A percentile compares a stretch with the other conserved stretches of the same genome.
These are phyloP conservation scores for Cystofilobasidium macerans DNA, from an alignment of 768 basidiomycete genomes.

Conservation along the genomic window DNA sequence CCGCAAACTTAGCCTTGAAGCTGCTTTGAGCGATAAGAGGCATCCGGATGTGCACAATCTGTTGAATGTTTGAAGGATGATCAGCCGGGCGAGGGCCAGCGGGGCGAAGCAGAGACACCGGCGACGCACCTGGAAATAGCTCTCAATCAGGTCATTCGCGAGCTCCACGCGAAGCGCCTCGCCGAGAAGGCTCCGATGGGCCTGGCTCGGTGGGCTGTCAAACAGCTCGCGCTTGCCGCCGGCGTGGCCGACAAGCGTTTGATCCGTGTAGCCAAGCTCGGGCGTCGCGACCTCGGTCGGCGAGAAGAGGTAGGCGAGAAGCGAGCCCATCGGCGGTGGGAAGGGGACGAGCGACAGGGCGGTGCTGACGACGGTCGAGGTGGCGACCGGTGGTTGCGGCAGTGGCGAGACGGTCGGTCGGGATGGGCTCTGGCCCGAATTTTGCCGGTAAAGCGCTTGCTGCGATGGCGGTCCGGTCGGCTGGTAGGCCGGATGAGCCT, in stretches of 20 bases:
- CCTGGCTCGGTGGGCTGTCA: conserved; percentile 43
- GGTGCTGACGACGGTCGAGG: too few relatives aligned
- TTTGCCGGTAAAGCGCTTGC: too few relatives aligned
- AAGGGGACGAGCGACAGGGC: neutral
- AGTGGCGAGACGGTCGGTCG: too few relatives aligned
- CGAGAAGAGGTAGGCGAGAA: conserved; percentile 37
- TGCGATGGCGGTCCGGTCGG: too few relatives aligned
- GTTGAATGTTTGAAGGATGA: conserved; percentile 41
- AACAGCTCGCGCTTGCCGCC: conserved; percentile 29
- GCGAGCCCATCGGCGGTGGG: conserved; percentile 18
- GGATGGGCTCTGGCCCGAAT: too few relatives aligned
- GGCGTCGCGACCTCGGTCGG: conserved; percentile 30
- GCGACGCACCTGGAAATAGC: conserved; percentile 59
- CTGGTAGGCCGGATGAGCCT: neutral
- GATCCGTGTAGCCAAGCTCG: conserved; percentile 34
- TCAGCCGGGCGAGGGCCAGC: neutral
- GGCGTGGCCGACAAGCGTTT: conserved; percentile 21
- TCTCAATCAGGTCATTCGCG: conserved; percentile 82
- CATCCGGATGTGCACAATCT: conserved; percentile 59
- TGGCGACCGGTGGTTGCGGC: too few relatives aligned
- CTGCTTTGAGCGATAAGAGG: conserved; percentile 74
- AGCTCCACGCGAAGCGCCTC: conserved; percentile 76
- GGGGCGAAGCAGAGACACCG: neutral
- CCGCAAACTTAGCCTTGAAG: conserved; percentile 62
- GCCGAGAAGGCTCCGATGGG: conserved; percentile 58